Evolutionary conservation across 2,329 filamentous ascomycete genomes (phyloP), one percentile per base, ranked within the genome.

Genomic region (Lachnellula cervina): DNA sequence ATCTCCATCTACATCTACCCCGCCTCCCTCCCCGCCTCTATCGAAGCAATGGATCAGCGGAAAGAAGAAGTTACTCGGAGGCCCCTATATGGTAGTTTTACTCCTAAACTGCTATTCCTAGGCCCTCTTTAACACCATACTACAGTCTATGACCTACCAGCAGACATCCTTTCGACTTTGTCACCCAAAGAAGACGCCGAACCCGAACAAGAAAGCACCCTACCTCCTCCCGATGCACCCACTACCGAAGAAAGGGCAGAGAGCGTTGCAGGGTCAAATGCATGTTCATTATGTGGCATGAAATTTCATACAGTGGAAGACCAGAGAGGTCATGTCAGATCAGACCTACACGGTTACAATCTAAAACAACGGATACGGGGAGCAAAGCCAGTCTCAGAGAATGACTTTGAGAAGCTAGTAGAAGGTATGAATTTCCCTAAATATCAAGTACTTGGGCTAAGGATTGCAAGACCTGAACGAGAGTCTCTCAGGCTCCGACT

Each of bases 321-420:
- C 59, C 93, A 97, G 69, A 83, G 90, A 59, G 81, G 83, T 57
- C 94, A 99, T 72, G 84, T 90, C 56, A 88, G 89, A 66, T 96
- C 93, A 9, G 94, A 99, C 68, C 79, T 95, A 49, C 94, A 99
- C 71, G 82, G 87, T 62, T 99, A 97, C 74, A 99, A 99, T 70
- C 74, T 97, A 59, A 97, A 96, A 73, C 89, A 93, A 69, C 96
- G 90, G 75, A 75, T 96, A 55, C 84, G 90, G 47, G 89, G 89
- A 0, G 78, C 80, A 56, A 80, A 79, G 9, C 73, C 89, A 0
- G 87, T 97, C 1, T 82, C 83, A 1, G 94, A 99, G 68, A 71
- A 69, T 7, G 91, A 96, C 35, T 99, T 99, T 63, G 89, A 94
- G 69, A 89, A 87, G 69, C 79, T 97, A 6, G 79, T 97, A 7